These are phyloP conservation scores for Erythrobasidium hasegawianum DNA, from an alignment of 1,284 basidiomycete genomes.

Conservation along the genomic window DNA sequence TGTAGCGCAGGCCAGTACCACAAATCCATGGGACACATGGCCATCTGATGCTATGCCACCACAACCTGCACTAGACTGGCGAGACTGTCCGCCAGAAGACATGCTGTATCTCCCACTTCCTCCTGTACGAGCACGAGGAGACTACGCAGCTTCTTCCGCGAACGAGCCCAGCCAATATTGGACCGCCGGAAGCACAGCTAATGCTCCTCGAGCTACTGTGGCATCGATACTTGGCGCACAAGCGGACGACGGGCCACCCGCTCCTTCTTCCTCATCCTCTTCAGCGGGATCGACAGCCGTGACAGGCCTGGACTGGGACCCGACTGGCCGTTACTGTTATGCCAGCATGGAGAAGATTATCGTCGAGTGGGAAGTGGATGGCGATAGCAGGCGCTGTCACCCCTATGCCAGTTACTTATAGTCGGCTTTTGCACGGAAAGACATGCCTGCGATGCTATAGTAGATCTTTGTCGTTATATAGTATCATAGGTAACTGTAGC, in stretches of 20 bases:
- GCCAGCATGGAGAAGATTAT: slow-evolving; percentile 29
- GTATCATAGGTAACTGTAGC: no score
- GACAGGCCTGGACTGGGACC: slow-evolving; percentile 33
- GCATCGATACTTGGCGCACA: background rate
- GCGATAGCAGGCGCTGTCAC: slow-evolving; percentile 14
- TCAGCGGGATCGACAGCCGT: slow-evolving; percentile 14
- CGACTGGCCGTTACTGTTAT: slow-evolving; percentile 17
- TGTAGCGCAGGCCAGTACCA: background rate
- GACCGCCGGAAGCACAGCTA: background rate
- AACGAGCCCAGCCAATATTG: background rate
- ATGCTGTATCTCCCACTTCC: background rate
- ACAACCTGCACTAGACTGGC: background rate
- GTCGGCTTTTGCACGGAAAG: background rate
- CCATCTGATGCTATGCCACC: background rate
- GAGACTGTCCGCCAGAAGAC: background rate
- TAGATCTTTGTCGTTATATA: no score
- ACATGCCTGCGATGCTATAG: no score
- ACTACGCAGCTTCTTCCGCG: background rate
- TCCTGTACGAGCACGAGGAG: background rate
- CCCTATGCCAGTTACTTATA: slow-evolving; percentile 14
- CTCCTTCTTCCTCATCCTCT: background rate
- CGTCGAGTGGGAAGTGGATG: slow-evolving; percentile 27
- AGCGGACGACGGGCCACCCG: background rate
- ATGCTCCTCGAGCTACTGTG: background rate
- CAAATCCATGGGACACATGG: slow-evolving; percentile 3